Evolutionary conservation across 148 eudicot species (phyloP).

Genomic region (Vaccinium macrocarpon): DNA sequence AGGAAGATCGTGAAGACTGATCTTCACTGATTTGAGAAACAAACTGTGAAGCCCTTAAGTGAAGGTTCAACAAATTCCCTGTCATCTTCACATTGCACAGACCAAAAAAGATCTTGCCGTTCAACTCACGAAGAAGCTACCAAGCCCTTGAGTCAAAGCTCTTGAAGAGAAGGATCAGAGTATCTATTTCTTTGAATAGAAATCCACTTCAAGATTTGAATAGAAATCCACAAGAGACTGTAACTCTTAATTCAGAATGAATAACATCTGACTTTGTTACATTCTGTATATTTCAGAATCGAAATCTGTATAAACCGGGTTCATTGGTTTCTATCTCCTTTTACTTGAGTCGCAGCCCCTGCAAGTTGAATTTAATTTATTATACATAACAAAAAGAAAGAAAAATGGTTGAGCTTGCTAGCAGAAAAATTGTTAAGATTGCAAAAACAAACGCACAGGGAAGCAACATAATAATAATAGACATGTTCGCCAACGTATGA

Average conservation of each 20-base stretch:
- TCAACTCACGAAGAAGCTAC: not conserved
- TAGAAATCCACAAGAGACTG: not conserved
- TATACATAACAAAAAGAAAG: not conserved
- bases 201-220: not conserved
- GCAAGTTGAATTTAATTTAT: not conserved
- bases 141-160: not conserved
- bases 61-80: not conserved
- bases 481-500: not conserved
- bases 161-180: not conserved
- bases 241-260: not conserved
- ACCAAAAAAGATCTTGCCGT: not conserved
- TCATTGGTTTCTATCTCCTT: not conserved
- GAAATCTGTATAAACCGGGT: not conserved
- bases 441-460: not conserved
- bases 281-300: not conserved
- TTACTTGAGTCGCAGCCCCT: slow-evolving; percentile 4
- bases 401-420: not conserved
- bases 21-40: slow-evolving; percentile 5
- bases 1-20: not conserved
- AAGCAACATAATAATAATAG: not conserved
- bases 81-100: not conserved
- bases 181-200: not conserved
- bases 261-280: not conserved
- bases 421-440: not conserved
- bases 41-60: not conserved